These are phyloP conservation scores for Stipa capillata DNA, from an alignment of 176 grass and related monocot species.

Conservation along the genomic window DNA sequence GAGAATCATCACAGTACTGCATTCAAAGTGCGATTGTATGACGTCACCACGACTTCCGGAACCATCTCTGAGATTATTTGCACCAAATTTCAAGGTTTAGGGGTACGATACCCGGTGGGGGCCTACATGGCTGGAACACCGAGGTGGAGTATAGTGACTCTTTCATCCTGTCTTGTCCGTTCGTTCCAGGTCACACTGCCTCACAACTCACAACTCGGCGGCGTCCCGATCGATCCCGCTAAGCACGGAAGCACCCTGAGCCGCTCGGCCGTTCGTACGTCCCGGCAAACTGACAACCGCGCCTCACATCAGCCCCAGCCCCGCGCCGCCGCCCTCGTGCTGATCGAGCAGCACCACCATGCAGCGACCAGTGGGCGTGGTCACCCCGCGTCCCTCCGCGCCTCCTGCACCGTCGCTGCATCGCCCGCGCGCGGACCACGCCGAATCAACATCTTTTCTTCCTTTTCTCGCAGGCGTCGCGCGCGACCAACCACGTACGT, in stretches of 20 bases:
- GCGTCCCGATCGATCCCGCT: not conserved
- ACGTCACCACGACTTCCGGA: too few relatives aligned
- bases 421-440: not conserved
- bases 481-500: not conserved
- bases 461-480: not conserved
- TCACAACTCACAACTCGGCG: too few relatives aligned
- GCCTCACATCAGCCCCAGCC: not conserved
- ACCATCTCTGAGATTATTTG: too few relatives aligned
- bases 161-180: not conserved
- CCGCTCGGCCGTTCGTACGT: too few relatives aligned
- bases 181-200: not conserved
- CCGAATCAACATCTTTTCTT: not conserved
- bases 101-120: too few relatives aligned
- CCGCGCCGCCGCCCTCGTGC: not conserved
- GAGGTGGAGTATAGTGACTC: too few relatives aligned
- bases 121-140: too few relatives aligned
- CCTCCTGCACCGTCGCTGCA: not conserved
- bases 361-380: not conserved
- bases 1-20: not conserved
- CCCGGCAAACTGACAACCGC: not conserved
- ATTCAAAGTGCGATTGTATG: not conserved
- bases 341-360: not conserved
- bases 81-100: too few relatives aligned
- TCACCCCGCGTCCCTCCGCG: not conserved
- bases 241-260: not conserved